These are phyloP conservation scores for Pichia thaimueangensis DNA, from an alignment of 805 yeast species.

Conservation along the genomic window DNA sequence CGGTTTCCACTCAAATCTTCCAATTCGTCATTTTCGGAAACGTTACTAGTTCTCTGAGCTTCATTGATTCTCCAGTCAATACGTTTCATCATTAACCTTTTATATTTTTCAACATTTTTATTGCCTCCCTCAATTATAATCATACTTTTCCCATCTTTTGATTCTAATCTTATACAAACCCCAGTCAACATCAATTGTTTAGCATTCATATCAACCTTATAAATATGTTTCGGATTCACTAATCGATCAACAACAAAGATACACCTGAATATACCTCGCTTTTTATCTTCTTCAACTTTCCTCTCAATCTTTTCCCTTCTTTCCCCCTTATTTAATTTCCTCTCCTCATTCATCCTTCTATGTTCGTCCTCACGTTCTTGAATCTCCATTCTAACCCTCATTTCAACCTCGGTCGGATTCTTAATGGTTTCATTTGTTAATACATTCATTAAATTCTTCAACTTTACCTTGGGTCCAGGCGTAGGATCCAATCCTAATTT, in stretches of 20 bases:
- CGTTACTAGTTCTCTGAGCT: conserved; percentile 22
- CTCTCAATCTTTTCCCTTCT: conserved; percentile 41
- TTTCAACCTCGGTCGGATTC: conserved; percentile 86
- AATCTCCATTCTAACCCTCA: conserved; percentile 61
- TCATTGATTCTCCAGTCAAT: conserved; percentile 64
- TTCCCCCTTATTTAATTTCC: conserved; percentile 59
- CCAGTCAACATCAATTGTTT: conserved; percentile 67
- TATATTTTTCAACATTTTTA: conserved; percentile 54
- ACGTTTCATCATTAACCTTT: conserved; percentile 51
- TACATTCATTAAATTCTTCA: conserved; percentile 80
- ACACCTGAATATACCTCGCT: conserved; percentile 44
- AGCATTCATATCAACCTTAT: conserved; percentile 75
- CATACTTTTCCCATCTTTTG: conserved; percentile 42
- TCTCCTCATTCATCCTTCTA: conserved; percentile 47
- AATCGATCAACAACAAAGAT: conserved; percentile 54
- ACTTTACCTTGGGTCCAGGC: conserved; percentile 82
- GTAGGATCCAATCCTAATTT: conserved; percentile 78
- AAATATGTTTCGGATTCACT: conserved; percentile 59
- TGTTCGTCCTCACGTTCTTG: conserved; percentile 56
- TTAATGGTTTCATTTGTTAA: conserved; percentile 76
- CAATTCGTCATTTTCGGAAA: conserved; percentile 5
- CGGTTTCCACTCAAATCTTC: conserved; percentile 39
- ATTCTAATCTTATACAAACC: conserved; percentile 41
- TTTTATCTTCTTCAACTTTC: conserved; percentile 32
- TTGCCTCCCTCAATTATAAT: conserved; percentile 73